Conservation (phyloP, 192 early-diverging fungal species). For the Backusella morwellensis region DNA sequence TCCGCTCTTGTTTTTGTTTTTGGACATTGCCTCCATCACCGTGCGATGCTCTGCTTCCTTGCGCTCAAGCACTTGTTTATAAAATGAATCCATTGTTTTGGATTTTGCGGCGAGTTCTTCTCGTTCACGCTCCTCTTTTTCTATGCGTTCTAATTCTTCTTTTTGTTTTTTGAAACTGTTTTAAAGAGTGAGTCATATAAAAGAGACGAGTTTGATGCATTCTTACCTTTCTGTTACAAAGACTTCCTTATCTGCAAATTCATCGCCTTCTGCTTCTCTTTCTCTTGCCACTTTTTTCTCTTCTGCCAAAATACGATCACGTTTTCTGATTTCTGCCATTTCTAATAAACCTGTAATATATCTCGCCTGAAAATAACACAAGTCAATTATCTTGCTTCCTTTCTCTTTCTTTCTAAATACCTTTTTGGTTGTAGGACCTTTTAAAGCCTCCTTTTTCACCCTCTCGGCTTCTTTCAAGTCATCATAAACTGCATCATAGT, state of each 20-base stretch:
- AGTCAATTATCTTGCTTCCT: constrained; percentile 8
- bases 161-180: constrained; percentile 48
- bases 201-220: not conserved
- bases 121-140: constrained; percentile 56
- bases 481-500: constrained; percentile 80
- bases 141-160: constrained; percentile 60
- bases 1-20: not conserved
- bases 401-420: constrained; percentile 14
- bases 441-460: constrained; percentile 46
- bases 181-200: not conserved
- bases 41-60: constrained; percentile 39
- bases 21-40: constrained; percentile 18
- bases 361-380: constrained; percentile 39
- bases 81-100: constrained; percentile 57
- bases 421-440: constrained; percentile 41
- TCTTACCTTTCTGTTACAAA: constrained; percentile 75
- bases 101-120: constrained; percentile 39
- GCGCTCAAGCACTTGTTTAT: constrained; percentile 56
- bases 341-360: constrained; percentile 64
- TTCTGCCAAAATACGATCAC: constrained; percentile 65
- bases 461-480: constrained; percentile 61
- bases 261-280: constrained; percentile 66
- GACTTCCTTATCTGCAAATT: constrained; percentile 74
- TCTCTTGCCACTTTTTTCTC: constrained; percentile 70
- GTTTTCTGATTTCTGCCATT: constrained; percentile 65